A percentile compares a stretch with the other conserved stretches of the same genome.
Evolutionary conservation across 805 yeast species (phyloP).

Genomic region (Wickerhamomyces pijperi): DNA sequence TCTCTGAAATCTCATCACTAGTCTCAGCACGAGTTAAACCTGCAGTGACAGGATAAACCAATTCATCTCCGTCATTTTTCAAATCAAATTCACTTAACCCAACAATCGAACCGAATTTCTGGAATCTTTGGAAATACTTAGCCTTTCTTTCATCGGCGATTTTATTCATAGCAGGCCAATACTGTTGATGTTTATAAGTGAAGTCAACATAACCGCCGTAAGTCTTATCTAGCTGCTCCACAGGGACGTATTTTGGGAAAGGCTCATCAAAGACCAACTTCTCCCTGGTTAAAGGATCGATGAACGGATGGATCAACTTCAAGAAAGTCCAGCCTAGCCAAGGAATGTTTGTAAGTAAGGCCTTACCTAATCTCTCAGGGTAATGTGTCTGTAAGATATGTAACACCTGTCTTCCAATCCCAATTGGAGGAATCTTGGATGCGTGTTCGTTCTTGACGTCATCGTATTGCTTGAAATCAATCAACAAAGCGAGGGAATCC

Average conservation of each 20-base stretch:
- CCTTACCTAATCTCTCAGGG: slow-evolving; percentile 93
- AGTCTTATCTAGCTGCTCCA: slow-evolving; percentile 66
- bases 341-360: slow-evolving; percentile 85
- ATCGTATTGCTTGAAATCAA: slow-evolving; percentile 76
- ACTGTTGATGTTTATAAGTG: slow-evolving; percentile 65
- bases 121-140: slow-evolving; percentile 59
- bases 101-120: slow-evolving; percentile 53
- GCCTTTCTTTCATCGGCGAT: slow-evolving; percentile 48
- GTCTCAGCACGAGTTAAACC: too few relatives aligned
- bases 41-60: slow-evolving; percentile 9
- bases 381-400: slow-evolving; percentile 93
- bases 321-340: slow-evolving; percentile 89
- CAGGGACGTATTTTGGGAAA: slow-evolving; percentile 71
- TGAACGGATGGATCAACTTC: slow-evolving; percentile 87
- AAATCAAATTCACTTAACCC: slow-evolving; percentile 82
- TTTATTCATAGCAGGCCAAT: slow-evolving; percentile 64
- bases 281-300: slow-evolving; percentile 90
- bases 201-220: slow-evolving; percentile 85
- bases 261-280: slow-evolving; percentile 89
- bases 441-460: slow-evolving; percentile 33
- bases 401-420: slow-evolving; percentile 83
- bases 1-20: too few relatives aligned
- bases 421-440: slow-evolving; percentile 77
- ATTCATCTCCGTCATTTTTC: slow-evolving; percentile 29
- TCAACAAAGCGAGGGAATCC: slow-evolving; percentile 81